Evolutionary conservation across 1,284 basidiomycete genomes (phyloP).

Genomic region (Kalmanozyma brasiliensis): DNA sequence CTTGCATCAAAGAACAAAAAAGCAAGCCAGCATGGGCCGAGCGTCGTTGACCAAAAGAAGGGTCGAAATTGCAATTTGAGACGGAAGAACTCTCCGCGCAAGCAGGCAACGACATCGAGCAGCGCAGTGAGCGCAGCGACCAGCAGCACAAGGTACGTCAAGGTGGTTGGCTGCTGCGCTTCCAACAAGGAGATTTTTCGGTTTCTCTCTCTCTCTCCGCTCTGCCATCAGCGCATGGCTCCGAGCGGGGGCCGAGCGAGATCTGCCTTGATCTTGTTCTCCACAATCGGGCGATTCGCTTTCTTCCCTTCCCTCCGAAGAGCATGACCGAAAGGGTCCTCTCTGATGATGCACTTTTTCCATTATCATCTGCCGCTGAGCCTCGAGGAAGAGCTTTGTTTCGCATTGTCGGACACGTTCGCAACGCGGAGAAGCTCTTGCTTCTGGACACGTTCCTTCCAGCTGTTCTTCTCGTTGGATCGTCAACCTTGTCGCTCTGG

Average conservation of each 20-base stretch:
- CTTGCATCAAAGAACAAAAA: not conserved
- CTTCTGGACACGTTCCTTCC: too few relatives aligned
- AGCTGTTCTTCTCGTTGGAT: too few relatives aligned
- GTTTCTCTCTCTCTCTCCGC: not conserved
- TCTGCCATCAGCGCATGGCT: too few relatives aligned
- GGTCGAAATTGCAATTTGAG: not conserved
- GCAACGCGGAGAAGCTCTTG: too few relatives aligned
- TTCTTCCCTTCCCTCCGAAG: not conserved
- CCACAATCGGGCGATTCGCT: conserved; percentile 1
- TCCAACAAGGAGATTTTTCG: not conserved
- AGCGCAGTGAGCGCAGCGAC: conserved; percentile 6
- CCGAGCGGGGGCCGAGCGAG: too few relatives aligned
- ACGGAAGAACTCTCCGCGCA: too few relatives aligned
- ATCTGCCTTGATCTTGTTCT: not conserved
- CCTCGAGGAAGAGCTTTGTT: too few relatives aligned
- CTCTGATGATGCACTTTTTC: conserved; percentile 3
- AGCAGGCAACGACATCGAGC: not conserved
- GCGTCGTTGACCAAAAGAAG: conserved; percentile 3
- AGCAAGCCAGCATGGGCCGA: conserved; percentile 2
- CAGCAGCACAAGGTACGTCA: conserved; percentile 18
- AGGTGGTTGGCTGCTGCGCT: not conserved
- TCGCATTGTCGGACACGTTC: conserved; percentile 5
- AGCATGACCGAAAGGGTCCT: conserved; percentile 22
- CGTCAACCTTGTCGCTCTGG: too few relatives aligned
- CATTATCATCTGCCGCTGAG: not conserved